Percentiles rank a stretch among this genome's conserved stretches.
phyloP scores from a whole-genome alignment of 345 rosid species.

The Eucalyptus coolabah region DNA sequence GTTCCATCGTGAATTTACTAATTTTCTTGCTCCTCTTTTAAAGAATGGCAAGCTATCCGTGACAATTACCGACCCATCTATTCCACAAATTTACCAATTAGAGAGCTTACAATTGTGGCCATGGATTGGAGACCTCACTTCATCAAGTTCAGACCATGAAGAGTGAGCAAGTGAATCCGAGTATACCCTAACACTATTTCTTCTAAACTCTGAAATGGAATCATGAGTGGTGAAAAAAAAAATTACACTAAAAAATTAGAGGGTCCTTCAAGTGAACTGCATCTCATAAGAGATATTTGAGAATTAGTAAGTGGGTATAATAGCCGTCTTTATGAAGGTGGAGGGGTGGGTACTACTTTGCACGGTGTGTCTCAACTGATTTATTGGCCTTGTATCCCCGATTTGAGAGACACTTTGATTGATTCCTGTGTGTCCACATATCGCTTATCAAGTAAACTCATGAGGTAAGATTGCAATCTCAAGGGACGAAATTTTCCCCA shows the following conservation, averaged over 20 bases:
- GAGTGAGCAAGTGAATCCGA: neutral
- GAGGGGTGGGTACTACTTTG: no score
- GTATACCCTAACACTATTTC: no score
- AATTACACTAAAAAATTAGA: no score
- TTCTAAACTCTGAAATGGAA: rapidly evolving
- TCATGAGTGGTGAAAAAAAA: no score
- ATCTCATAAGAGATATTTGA: rapidly evolving
- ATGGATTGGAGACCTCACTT: neutral
- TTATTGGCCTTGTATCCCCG: no score
- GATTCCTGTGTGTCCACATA: neutral
- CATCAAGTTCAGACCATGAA: neutral
- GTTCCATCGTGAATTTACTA: neutral
- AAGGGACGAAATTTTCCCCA: neutral
- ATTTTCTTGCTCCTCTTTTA: neutral
- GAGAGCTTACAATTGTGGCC: neutral
- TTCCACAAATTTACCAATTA: neutral
- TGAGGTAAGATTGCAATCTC: neutral
- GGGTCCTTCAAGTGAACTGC: rapidly evolving
- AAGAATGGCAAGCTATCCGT: neutral
- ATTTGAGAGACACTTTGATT: neutral
- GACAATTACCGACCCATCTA: neutral
- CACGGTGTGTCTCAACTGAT: rapidly evolving
- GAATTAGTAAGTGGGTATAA: rapidly evolving
- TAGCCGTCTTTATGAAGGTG: rapidly evolving
- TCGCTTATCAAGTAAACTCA: neutral